A percentile compares a stretch with the other conserved stretches of the same genome.
These are phyloP conservation scores for Boletus sp. DNA, from an alignment of 1,284 basidiomycete genomes.

Conservation along the genomic window DNA sequence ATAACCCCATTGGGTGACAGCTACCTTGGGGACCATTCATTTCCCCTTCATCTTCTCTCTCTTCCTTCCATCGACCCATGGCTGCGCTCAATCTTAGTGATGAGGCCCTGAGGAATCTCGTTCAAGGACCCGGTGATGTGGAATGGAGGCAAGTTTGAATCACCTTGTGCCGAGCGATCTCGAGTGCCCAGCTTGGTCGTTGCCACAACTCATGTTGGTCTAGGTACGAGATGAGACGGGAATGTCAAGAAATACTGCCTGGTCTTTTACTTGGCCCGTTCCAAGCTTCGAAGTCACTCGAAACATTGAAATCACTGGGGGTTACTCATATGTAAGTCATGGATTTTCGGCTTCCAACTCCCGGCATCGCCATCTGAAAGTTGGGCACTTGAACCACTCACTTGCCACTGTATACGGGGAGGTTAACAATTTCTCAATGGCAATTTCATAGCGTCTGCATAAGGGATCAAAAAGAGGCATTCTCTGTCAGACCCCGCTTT, in stretches of 20 bases:
- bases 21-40: background rate
- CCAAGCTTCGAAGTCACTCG: conserved; percentile 77
- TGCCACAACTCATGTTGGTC: conserved; percentile 6
- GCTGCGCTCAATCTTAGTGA: conserved; percentile 34
- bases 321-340: conserved; percentile 83
- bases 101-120: conserved; percentile 58
- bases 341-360: conserved; percentile 8
- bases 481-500: conserved; percentile 84
- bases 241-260: conserved; percentile 89
- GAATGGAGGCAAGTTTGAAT: conserved; percentile 65
- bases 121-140: conserved; percentile 71
- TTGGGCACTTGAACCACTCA: background rate
- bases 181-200: background rate
- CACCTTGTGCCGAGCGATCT: conserved; percentile 1
- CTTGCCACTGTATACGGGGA: background rate
- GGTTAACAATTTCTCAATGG: background rate
- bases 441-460: conserved; percentile 67
- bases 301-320: conserved; percentile 57
- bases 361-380: conserved; percentile 9
- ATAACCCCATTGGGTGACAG: conserved; percentile 15
- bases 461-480: conserved; percentile 81
- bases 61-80: conserved; percentile 11
- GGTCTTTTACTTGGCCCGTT: conserved; percentile 84
- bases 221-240: conserved; percentile 92
- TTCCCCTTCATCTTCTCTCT: background rate